Evolutionary conservation across 2,329 filamentous ascomycete genomes (phyloP), one percentile per base, ranked within the genome.

Genomic region (Orbilia javanica): DNA sequence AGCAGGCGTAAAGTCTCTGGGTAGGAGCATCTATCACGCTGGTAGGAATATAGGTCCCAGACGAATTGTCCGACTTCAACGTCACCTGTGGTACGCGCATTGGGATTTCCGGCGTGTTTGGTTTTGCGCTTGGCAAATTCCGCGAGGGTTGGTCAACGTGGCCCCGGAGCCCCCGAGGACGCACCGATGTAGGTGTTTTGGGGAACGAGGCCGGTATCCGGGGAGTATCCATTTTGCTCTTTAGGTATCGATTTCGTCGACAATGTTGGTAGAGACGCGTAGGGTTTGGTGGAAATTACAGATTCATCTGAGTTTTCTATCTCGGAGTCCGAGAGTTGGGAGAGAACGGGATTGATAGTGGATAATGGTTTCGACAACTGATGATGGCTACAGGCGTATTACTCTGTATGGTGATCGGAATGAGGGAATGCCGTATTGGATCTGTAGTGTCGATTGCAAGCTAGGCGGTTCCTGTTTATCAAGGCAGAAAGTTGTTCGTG

Each of bases 11-110:
- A 82, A 97, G 89, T 70, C 96, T 90, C 85, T 99, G 96, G 65
- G 92, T 92, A 5, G 96, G 95, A 53, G 93, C 93, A 86, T 98
- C 95, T 84, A 98, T 88, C 55, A 97, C 86, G 80, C 89, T 88
- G 80, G 93, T 87, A 11, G 96, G 92, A 82, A 99, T 94, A 70
- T 97, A 85, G 36, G 96, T 94, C 3, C 34, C 31, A 3, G 81
- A 25, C 10, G 20, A 44, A 10, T 6, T 15, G 18, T 27, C n/a
- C 8, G 42, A 27, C 50, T 66, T 77, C 13, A 48, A 29, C 1
- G 39, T 25, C 3, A 67, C 63, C 44, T 60, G 60, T 25, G 39
- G 57, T n/a, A 34, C n/a, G 31, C 64, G 65, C n/a, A 25, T 4
- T 6, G 64, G 46, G 0, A 22, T 53, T 29, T 70, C 65, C 25